Percentiles rank a stretch among this genome's conserved stretches.
Conservation (phyloP, 1,284 basidiomycete species). For the Rhodotorula mucilaginosa region DNA sequence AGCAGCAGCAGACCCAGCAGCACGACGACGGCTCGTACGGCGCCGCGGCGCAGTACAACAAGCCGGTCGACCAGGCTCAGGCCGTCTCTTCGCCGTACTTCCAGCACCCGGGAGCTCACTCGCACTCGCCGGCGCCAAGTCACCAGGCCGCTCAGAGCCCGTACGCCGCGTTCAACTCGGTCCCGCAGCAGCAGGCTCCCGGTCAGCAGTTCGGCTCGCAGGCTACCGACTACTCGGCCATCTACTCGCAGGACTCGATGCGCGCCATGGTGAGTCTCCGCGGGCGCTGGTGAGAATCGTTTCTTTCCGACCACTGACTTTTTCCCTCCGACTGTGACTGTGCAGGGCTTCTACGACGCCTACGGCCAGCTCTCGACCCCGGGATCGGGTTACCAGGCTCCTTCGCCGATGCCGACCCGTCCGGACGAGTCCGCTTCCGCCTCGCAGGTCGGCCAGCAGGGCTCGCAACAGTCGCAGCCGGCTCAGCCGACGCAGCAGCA, state of each 20-base stretch:
- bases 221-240: slow-evolving; percentile 37
- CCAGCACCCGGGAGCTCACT: slow-evolving; percentile 32
- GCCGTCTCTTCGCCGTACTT: slow-evolving; percentile 37
- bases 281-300: neutral
- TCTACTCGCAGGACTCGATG: slow-evolving; percentile 36
- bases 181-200: slow-evolving; percentile 32
- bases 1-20: slow-evolving; percentile 10
- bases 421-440: slow-evolving; percentile 24
- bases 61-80: slow-evolving; percentile 22
- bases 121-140: slow-evolving; percentile 38
- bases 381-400: slow-evolving; percentile 29
- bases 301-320: neutral
- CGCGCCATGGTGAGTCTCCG: slow-evolving; percentile 4
- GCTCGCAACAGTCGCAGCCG: slow-evolving; percentile 14
- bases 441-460: slow-evolving; percentile 18
- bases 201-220: slow-evolving; percentile 33
- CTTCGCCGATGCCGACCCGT: slow-evolving; percentile 30
- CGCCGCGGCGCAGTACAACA: slow-evolving; percentile 11
- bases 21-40: slow-evolving; percentile 14
- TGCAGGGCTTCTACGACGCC: slow-evolving; percentile 36
- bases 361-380: slow-evolving; percentile 30
- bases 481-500: slow-evolving; percentile 26
- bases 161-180: slow-evolving; percentile 37
- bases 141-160: slow-evolving; percentile 20
- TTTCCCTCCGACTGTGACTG: neutral